These are phyloP conservation scores for Alnus glutinosa DNA, from an alignment of 306 rosid genomes.

Conservation along the genomic window DNA sequence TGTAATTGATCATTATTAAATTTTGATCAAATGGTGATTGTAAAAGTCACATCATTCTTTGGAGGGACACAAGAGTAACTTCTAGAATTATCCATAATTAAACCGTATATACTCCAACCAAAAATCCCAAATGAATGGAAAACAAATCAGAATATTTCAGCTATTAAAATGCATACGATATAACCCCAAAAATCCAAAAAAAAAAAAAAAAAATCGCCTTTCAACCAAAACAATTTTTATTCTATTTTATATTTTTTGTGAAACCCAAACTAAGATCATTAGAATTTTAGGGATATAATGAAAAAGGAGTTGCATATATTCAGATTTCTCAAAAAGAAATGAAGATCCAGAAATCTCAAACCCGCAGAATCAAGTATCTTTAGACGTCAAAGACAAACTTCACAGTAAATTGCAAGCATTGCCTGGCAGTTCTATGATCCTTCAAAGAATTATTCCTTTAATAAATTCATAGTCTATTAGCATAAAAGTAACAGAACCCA, in stretches of 20 bases:
- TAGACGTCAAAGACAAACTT: not conserved
- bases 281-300: not conserved
- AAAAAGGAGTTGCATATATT: not conserved
- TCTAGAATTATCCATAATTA: not conserved
- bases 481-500: not conserved
- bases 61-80: too few relatives aligned
- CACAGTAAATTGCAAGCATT: not conserved
- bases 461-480: not conserved
- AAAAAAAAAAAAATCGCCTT: not conserved
- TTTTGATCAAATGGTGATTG: too few relatives aligned
- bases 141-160: not conserved
- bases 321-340: not conserved
- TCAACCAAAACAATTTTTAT: not conserved
- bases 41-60: too few relatives aligned
- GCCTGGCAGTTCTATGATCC: not conserved
- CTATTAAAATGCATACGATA: not conserved
- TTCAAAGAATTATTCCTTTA: not conserved
- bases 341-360: not conserved
- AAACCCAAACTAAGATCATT: not conserved
- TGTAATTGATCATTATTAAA: too few relatives aligned
- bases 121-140: not conserved
- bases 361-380: not conserved
- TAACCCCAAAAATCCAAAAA: not conserved
- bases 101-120: not conserved
- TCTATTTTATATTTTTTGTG: not conserved